A percentile compares a stretch with the other conserved stretches of the same genome.
Evolutionary conservation across 2,329 filamentous ascomycete genomes (phyloP).

Genomic region (Ceratocystis lukuohia): DNA sequence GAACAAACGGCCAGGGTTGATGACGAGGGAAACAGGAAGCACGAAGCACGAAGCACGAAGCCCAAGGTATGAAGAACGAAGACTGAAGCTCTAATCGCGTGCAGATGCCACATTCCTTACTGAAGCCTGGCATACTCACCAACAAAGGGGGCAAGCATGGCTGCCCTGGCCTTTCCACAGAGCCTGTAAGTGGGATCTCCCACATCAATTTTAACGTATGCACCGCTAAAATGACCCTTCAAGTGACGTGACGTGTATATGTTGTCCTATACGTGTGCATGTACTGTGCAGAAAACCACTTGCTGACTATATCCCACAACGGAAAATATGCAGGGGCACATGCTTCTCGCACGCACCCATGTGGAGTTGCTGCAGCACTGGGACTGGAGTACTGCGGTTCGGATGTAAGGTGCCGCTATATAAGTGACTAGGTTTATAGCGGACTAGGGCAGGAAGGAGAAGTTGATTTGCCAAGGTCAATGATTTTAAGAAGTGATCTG

Average conservation of each 20-base stretch:
- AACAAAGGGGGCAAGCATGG: no score
- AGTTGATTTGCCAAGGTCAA: not conserved
- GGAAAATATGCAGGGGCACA: not conserved
- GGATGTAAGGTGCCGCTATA: not conserved
- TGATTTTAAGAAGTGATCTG: conserved; percentile 6
- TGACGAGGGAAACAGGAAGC: not conserved
- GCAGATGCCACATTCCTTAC: no score
- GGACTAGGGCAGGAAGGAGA: not conserved
- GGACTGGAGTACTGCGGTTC: not conserved
- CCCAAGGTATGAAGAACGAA: no score
- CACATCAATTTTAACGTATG: no score
- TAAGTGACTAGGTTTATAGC: not conserved
- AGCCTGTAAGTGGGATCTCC: no score
- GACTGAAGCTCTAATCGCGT: no score
- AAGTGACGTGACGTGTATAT: no score
- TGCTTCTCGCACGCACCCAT: not conserved
- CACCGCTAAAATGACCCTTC: no score
- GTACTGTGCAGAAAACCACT: no score
- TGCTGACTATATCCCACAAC: not conserved
- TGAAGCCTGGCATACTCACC: no score
- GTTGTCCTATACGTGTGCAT: no score
- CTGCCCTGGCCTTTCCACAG: no score
- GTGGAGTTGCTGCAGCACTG: not conserved
- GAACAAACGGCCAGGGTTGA: not conserved
- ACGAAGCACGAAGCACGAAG: not conserved